Base-by-base conservation (phyloP, 495 filamentous ascomycete species). In the Aspergillus olivimuriae region DNA sequence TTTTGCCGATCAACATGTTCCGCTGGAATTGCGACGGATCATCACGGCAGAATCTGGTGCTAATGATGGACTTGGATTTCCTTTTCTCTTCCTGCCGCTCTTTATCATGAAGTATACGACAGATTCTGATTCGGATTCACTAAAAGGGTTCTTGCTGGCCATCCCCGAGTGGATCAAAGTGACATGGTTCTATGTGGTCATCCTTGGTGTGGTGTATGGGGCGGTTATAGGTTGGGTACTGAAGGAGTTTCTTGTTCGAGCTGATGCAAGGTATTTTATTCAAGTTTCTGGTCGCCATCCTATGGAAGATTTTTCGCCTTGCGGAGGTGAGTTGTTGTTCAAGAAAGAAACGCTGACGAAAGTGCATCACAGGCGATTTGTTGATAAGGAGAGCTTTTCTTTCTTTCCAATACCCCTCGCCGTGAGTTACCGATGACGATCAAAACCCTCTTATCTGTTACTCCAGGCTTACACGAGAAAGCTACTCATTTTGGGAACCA, bases 41-140 rank as follows among this genome's bases (percentile, higher is more conserved):
- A 90, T 95, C 50, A 78, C 90, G 39, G 89, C 89, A 0, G 89
- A 97, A 65, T 88, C 84, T 0, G 91, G 90, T 2, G 86, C 88
- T 3, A 95, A 95, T 59, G 89, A 95, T 60, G 89, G 90, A 0
- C 74, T 97, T n/a, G 89, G 90, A 0, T 94, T 94, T 53, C 90
- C 89, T 0, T 95, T 94, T 52, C 68, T 95, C 17, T 94, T 89
- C 67, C 72, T 95, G 39, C 80, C 83, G 2, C 67, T 97, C 36
- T 95, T 90, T 58, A 57, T 95, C 26, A 78, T 94, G 52, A 84
- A 90, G 63, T 91, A 86, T 52, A 71, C n/a, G n/a, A n/a, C n/a
- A n/a, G n/a, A n/a, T n/a, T n/a, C n/a, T n/a, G n/a, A n/a, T n/a
- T n/a, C n/a, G n/a, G n/a, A n/a, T n/a, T n/a, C n/a, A n/a, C n/a